Evolutionary conservation across 768 basidiomycete genomes (phyloP), one percentile per base, ranked within the genome.

Genomic region (Tylopilus rubrobrunneus): DNA sequence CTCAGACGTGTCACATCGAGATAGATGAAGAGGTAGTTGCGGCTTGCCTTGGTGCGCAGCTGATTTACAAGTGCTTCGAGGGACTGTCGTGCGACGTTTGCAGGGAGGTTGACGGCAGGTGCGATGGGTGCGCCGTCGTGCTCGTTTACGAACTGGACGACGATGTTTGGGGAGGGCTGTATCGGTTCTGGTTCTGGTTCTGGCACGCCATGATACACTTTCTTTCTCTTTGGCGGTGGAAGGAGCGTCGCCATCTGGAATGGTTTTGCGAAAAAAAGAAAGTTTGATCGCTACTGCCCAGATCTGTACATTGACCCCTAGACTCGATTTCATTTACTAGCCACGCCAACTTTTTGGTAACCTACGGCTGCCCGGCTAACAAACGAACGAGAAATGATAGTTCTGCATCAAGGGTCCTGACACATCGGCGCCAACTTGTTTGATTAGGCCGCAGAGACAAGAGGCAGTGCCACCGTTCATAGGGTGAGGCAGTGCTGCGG

Each of bases 101-200:
- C 90, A 12, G 93, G 95, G 45, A 98, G 72, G 69, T 84, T 92
- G 66, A 98, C 85, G 0, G 89, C 84, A 48, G 95, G 93, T 23
- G 93, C 95, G 21, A 98, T 75, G 4, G 84, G 73, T 53, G 76
- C 73, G 0, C 86, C 92, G 69, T 95, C 88, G 48, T 94, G 87
- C 53, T 95, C 91, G 4, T 87, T 88, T 27, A 94, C 85, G 67
- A 98, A 98, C 64, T 96, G 92, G 21, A 97, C 93, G 15, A 98
- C 80, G 52, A 98, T 74, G 57, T 86, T 85, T 0, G 86, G 83
- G 1, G 84, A 76, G 10, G 73, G 71, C 55, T 71, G 68, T 15
- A 68, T 61, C 5, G 71, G 67, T 52, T 83, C 80, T 55, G 76
- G 76, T 36, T 76, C 81, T 27, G 87, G 86, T 56, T 83, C 82